Percentiles rank a stretch among this genome's conserved stretches.
Evolutionary conservation across 148 eudicot genomes (phyloP).

Genomic region (Rhododendron ferrugineum): DNA sequence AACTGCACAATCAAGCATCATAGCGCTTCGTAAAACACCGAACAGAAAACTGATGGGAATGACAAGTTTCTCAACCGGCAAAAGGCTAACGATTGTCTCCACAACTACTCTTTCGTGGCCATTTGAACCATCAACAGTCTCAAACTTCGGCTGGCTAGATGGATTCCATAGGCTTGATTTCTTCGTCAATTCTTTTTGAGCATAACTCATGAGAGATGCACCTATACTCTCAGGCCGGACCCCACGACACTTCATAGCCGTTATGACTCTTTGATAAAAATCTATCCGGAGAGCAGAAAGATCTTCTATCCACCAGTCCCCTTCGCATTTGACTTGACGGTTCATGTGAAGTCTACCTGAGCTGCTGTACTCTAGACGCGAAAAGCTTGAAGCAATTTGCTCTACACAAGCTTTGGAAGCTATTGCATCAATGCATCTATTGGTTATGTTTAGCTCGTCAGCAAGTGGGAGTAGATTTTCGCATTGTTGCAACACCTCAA

Average conservation of each 20-base stretch:
- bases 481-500: constrained; percentile 76
- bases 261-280: constrained; percentile 64
- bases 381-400: constrained; percentile 95
- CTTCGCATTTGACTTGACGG: constrained; percentile 56
- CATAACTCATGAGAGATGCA: constrained; percentile 72
- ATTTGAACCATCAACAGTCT: constrained; percentile 26
- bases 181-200: constrained; percentile 66
- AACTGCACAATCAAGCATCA: constrained; percentile 59
- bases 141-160: constrained; percentile 36
- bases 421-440: constrained; percentile 71
- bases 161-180: constrained; percentile 57
- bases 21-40: constrained; percentile 72
- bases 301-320: constrained; percentile 97
- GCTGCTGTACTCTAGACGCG: constrained; percentile 88
- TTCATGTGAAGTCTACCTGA: constrained; percentile 95
- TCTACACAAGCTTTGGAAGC: constrained; percentile 90
- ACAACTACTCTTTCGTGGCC: constrained; percentile 61
- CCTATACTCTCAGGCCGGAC: constrained; percentile 90
- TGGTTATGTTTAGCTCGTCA: constrained; percentile 65
- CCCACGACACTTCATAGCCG: constrained; percentile 91
- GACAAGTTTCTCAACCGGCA: constrained; percentile 72
- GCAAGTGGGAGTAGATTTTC: constrained; percentile 85
- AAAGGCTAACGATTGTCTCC: constrained; percentile 74
- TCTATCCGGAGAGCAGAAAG: constrained; percentile 69
- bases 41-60: constrained; percentile 81